These are phyloP conservation scores for Trichosporon inkin DNA, from an alignment of 1,284 basidiomycete species.

Conservation along the genomic window DNA sequence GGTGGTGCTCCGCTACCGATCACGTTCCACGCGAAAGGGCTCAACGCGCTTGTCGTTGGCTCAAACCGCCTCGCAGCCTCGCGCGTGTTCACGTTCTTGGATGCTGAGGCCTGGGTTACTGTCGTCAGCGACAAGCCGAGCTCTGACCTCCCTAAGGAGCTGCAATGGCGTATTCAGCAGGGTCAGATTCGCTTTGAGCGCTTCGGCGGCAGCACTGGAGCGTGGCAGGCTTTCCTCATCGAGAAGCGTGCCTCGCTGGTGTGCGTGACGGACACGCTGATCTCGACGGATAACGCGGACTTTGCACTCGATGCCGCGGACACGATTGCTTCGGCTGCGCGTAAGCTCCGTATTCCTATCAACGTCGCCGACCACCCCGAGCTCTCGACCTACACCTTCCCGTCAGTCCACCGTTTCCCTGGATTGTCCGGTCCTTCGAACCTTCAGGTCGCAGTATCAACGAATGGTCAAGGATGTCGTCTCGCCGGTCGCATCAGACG, in stretches of 20 bases:
- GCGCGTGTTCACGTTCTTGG: constrained; percentile 73
- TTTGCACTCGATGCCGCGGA: constrained; percentile 54
- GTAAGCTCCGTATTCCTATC: constrained; percentile 63
- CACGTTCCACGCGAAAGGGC: constrained; percentile 60
- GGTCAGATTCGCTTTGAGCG: constrained; percentile 56
- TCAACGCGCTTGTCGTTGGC: constrained; percentile 67
- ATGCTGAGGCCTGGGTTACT: constrained; percentile 71
- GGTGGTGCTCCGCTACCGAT: constrained; percentile 71
- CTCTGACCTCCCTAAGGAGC: constrained; percentile 61
- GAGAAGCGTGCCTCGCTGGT: constrained; percentile 56
- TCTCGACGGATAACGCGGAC: constrained; percentile 52
- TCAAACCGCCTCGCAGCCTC: constrained; percentile 71
- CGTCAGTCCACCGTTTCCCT: constrained; percentile 77
- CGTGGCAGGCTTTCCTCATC: constrained; percentile 18
- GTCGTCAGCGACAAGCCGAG: constrained; percentile 55
- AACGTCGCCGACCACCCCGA: constrained; percentile 83
- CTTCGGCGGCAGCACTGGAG: constrained; percentile 29
- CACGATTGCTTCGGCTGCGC: constrained; percentile 58
- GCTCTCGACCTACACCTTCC: constrained; percentile 86
- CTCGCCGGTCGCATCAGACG: constrained; percentile 74
- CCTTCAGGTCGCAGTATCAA: constrained; percentile 82
- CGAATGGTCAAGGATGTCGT: constrained; percentile 87
- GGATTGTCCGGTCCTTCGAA: constrained; percentile 53
- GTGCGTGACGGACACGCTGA: constrained; percentile 66
- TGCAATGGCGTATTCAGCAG: constrained; percentile 60